Base-by-base conservation (phyloP, 164 flowering plant genomes). In the Kingdonia uniflora region DNA sequence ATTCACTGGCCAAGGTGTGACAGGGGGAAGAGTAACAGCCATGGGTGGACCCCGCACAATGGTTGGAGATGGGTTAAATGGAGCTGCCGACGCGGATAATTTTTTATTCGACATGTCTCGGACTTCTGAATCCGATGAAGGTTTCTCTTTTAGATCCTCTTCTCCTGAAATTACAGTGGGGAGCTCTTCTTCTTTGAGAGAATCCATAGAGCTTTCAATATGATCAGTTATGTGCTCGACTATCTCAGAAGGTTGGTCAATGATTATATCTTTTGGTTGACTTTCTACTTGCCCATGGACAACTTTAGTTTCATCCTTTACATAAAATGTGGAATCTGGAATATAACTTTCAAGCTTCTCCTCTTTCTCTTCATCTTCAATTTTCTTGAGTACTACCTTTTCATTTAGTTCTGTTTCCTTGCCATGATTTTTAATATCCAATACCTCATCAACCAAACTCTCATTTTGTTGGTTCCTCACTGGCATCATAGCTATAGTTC, bases 1-100 rank as follows among this genome's bases (percentile, higher is more conserved):
- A 70, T 78, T 85, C 67, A 88, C 73, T 19, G 81, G 84, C 98
- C 98, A 92, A 33, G 89, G 80, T 14, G 72, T 76, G 48, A 80
- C 71, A 44, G 82, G 58, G 26, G 82, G 73, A 65, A 79, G 61
- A 39, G 71, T 61, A 51, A 76, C 76, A 42, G 85, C 48, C 58
- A 81, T 46, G 10, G 89, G 80, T 16, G 80, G 63, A 52, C 79
- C 70, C 61, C 84, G 85, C 38, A 66, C 55, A 59, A 59, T 53
- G 19, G 67, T 33, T 46, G 80, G 70, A 51, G 88, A 79, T 38
- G 99, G 99, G 58, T 73, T 88, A 65, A 84, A 88, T 44, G 99
- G 99, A 65, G 82, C 77, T 23, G 99, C 99, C 45, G 84, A 86
- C 44, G 99, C 99, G 55, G 99, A 92, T 60, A 92, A 71, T 67